These are phyloP conservation scores for Candida caryicola DNA, from an alignment of 805 yeast species.

Conservation along the genomic window DNA sequence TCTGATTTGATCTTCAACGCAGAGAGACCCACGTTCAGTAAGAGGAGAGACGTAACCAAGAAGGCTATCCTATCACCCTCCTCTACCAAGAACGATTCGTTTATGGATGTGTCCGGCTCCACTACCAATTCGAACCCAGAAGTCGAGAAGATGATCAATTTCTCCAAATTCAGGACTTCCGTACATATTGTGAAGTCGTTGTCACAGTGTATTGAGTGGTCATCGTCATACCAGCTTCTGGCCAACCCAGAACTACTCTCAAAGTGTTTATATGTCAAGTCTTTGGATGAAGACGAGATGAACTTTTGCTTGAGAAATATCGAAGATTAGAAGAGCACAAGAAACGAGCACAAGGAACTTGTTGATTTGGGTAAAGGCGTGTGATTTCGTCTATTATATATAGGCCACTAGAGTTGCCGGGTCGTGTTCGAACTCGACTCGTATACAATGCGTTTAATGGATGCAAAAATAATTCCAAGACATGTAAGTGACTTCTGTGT, in stretches of 20 bases:
- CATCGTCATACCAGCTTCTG: slow-evolving; percentile 58
- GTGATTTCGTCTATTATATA: too few species aligned
- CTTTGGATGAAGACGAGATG: slow-evolving; percentile 74
- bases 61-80: neutral
- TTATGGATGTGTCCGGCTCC: slow-evolving; percentile 9
- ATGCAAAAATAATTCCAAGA: too few species aligned
- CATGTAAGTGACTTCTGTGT: too few species aligned
- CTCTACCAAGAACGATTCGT: neutral
- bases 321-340: too few species aligned
- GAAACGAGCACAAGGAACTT: too few species aligned
- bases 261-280: slow-evolving; percentile 77
- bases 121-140: slow-evolving; percentile 11
- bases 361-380: too few species aligned
- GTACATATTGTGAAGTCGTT: slow-evolving; percentile 76
- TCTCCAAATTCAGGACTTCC: slow-evolving; percentile 71
- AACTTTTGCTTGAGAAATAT: slow-evolving; percentile 25
- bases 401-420: neutral
- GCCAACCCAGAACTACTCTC: slow-evolving; percentile 65
- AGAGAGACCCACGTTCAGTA: slow-evolving; percentile 52
- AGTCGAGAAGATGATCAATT: slow-evolving; percentile 56
- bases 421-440: neutral
- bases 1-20: slow-evolving; percentile 79
- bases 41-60: slow-evolving; percentile 8
- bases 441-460: neutral
- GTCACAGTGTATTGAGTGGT: slow-evolving; percentile 83